phyloP scores from a whole-genome alignment of 2,329 filamentous ascomycete species.

The Fusarium circinatum region DNA sequence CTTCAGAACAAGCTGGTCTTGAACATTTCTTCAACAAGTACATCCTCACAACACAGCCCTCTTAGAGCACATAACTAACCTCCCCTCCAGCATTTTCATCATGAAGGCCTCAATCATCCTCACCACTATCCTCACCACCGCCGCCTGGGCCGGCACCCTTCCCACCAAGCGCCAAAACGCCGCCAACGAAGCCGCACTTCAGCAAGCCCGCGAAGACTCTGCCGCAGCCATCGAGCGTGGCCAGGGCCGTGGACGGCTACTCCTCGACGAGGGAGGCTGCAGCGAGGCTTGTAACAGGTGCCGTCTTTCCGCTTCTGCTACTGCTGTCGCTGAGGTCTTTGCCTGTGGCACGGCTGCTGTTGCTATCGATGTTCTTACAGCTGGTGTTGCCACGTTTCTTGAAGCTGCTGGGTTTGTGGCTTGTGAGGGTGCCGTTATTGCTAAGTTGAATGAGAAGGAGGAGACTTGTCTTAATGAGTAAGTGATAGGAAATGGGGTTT shows the following conservation, averaged over 20 bases:
- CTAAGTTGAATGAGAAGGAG: neutral
- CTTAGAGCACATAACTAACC: neutral
- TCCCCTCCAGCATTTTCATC: rapidly evolving
- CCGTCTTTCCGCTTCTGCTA: rapidly evolving
- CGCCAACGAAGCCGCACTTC: neutral
- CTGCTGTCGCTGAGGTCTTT: neutral
- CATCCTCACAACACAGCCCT: rapidly evolving
- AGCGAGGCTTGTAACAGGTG: neutral
- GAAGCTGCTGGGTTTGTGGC: neutral
- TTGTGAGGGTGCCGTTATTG: neutral
- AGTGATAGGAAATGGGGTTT: rapidly evolving
- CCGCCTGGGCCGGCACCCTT: neutral
- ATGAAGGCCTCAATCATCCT: neutral
- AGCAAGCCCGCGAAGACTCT: neutral
- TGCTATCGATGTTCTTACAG: neutral
- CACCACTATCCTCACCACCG: neutral
- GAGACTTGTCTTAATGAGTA: neutral
- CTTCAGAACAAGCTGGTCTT: neutral
- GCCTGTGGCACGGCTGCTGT: neutral
- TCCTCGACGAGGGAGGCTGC: neutral
- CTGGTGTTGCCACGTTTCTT: neutral
- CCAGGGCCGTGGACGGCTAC: neutral
- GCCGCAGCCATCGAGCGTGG: neutral
- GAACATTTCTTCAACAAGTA: rapidly evolving
- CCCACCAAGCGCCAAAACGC: neutral